These are phyloP conservation scores for Vitis hybrid DNA, from an alignment of 177 flowering plant species.

Conservation along the genomic window DNA sequence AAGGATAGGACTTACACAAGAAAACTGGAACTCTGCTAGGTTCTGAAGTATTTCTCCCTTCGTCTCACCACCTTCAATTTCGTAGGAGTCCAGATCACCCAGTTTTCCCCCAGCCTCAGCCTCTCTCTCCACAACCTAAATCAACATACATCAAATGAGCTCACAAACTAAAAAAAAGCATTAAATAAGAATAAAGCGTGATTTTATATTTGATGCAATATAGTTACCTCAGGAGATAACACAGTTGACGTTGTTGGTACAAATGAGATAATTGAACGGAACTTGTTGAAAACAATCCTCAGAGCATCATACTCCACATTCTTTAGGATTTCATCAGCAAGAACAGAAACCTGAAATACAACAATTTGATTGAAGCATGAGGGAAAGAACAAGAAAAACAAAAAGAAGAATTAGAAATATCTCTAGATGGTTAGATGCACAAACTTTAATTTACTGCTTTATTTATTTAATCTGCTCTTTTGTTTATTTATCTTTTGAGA, in stretches of 20 bases:
- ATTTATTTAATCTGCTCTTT: neutral
- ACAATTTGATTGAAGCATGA: neutral
- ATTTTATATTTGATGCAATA: neutral
- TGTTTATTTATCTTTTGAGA: neutral
- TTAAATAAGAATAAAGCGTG: neutral
- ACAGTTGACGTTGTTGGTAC: constrained; percentile 79
- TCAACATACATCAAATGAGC: constrained; percentile 1
- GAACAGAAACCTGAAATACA: constrained; percentile 67
- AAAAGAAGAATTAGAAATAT: neutral
- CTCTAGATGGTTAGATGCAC: no score
- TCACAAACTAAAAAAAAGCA: neutral
- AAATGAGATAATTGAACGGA: constrained; percentile 77
- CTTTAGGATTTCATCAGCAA: constrained; percentile 94
- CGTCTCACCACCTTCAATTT: constrained; percentile 90
- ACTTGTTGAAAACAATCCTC: constrained; percentile 83
- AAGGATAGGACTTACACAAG: constrained; percentile 64
- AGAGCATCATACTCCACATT: constrained; percentile 92
- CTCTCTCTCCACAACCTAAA: constrained; percentile 80
- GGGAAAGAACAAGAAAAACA: constrained; percentile 2
- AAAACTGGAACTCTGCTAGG: constrained; percentile 85
- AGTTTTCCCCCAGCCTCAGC: constrained; percentile 85
- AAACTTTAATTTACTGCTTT: neutral
- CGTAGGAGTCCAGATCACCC: constrained; percentile 81
- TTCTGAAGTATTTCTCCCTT: constrained; percentile 87
- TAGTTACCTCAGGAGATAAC: constrained; percentile 85